Base-by-base conservation (phyloP, 2,329 filamentous ascomycete genomes). In the Fusarium liriodendri region DNA sequence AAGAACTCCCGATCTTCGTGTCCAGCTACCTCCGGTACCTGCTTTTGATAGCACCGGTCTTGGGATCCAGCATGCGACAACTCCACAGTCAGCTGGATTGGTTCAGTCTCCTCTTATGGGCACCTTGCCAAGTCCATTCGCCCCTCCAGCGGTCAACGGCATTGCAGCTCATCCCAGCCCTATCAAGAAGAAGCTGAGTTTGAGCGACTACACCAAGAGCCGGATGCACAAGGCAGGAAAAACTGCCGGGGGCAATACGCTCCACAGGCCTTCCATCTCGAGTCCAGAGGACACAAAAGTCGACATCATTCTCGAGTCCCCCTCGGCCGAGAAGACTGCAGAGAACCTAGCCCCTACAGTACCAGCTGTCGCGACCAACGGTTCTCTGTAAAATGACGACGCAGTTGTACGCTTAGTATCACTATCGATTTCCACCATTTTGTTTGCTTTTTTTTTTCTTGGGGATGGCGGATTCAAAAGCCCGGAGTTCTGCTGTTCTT, bases 171-270 rank as follows among this genome's bases (percentile, higher is more conserved):
- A 86, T 25, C 89, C 89, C 4, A 92, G 89, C 71, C 90, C 91
- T 3, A 83, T 90, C 35, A 92, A 91, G 82, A 92, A 93, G 85
- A 92, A 92, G 80, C 82, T 93, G 40, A 92, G 89, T 71, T 80
- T 92, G 2, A 92, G 90, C 76, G 91, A 92, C 77, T 93, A 93
- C 76, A 89, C 86, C 10, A 90, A 89, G 79, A 89, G 87, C 72
- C 84, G 88, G 60, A 85, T 87, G 82, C 88, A 87, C 76, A 91
- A 90, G 77, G 86, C 86, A 4, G 85, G 75, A 78, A 76, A 84
- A 62, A 74, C 79, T 11, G 66, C 77, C 4, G 77, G 77, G 5
- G 79, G 78, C 3, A 72, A 74, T 38, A 71, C 78, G 18, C 55
- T 80, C 18, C 70, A 81, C 22, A 85, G 83, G 66, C 76, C 83